These are phyloP conservation scores for Albugo candida DNA, from an alignment of 352 stramenopile species.

Conservation along the genomic window DNA sequence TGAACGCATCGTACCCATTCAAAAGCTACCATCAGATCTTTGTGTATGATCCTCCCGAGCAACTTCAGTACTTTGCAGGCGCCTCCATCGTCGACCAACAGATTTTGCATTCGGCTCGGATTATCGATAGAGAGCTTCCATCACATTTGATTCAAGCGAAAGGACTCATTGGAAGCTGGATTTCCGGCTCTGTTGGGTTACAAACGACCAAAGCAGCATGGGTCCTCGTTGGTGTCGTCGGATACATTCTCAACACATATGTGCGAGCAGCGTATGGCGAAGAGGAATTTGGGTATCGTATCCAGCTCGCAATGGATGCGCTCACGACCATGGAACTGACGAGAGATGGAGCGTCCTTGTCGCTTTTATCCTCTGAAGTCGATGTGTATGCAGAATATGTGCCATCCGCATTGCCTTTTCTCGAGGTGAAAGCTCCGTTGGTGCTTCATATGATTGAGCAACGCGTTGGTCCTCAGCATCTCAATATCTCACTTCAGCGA, in stretches of 20 bases:
- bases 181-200: conserved; percentile 54
- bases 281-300: conserved; percentile 72
- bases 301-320: conserved; percentile 69
- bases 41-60: conserved; percentile 58
- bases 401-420: conserved; percentile 38
- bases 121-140: conserved; percentile 64
- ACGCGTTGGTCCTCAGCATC: conserved; percentile 44
- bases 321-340: conserved; percentile 71
- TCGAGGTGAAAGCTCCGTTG: conserved; percentile 62
- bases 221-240: conserved; percentile 64
- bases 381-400: conserved; percentile 75
- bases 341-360: conserved; percentile 33
- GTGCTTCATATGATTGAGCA: conserved; percentile 81
- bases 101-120: conserved; percentile 41
- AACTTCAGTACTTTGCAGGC: conserved; percentile 46
- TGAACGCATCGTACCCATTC: conserved; percentile 59
- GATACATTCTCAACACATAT: conserved; percentile 66
- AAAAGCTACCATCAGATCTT: conserved; percentile 79
- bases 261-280: conserved; percentile 60
- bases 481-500: conserved; percentile 61
- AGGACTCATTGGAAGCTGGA: conserved; percentile 55
- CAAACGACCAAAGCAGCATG: conserved; percentile 73
- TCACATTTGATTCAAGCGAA: conserved; percentile 72
- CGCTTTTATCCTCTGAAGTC: conserved; percentile 50
- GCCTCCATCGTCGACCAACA: conserved; percentile 61